Conservation (phyloP, 345 rosid species). For the Corymbia maculata region DNA sequence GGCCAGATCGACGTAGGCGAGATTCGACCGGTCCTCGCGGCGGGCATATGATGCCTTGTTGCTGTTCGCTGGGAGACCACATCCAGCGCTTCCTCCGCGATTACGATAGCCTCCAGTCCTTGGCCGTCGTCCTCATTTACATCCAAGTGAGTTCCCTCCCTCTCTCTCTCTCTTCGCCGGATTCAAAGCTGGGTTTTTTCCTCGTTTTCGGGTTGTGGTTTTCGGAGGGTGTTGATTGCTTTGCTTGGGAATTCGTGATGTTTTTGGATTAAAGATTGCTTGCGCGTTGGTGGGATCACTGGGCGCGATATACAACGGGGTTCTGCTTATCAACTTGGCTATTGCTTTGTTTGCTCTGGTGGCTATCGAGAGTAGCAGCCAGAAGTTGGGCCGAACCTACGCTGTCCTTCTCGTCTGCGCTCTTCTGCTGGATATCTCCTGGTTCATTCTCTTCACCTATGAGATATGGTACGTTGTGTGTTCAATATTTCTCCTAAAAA, state of each 20-base stretch:
- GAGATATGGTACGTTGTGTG: slow-evolving; percentile 48
- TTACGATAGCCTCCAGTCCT: slow-evolving; percentile 57
- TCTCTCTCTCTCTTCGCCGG: background rate
- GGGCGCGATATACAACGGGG: slow-evolving; percentile 84
- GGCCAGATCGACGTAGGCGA: background rate
- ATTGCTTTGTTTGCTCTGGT: slow-evolving; percentile 82
- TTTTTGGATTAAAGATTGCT: slow-evolving; percentile 36
- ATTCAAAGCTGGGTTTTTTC: background rate
- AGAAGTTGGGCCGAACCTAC: slow-evolving; percentile 69
- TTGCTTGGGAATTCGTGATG: background rate
- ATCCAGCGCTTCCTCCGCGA: slow-evolving; percentile 51
- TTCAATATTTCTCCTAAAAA: background rate
- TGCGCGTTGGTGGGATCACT: slow-evolving; percentile 81
- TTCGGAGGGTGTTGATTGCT: background rate
- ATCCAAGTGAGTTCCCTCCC: slow-evolving; percentile 35
- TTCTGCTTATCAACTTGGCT: slow-evolving; percentile 52
- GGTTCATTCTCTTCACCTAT: slow-evolving; percentile 62
- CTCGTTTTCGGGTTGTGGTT: background rate
- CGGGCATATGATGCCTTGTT: slow-evolving; percentile 5
- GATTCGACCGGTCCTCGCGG: background rate
- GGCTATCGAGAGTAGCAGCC: slow-evolving; percentile 82
- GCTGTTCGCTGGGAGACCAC: slow-evolving; percentile 32
- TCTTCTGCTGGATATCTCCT: slow-evolving; percentile 50
- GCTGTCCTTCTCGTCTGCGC: slow-evolving; percentile 67
- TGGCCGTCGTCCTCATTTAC: slow-evolving; percentile 73